A percentile compares a stretch with the other conserved stretches of the same genome.
These are phyloP conservation scores for Penicillium crystallinum DNA, from an alignment of 495 filamentous ascomycete species.

Conservation along the genomic window DNA sequence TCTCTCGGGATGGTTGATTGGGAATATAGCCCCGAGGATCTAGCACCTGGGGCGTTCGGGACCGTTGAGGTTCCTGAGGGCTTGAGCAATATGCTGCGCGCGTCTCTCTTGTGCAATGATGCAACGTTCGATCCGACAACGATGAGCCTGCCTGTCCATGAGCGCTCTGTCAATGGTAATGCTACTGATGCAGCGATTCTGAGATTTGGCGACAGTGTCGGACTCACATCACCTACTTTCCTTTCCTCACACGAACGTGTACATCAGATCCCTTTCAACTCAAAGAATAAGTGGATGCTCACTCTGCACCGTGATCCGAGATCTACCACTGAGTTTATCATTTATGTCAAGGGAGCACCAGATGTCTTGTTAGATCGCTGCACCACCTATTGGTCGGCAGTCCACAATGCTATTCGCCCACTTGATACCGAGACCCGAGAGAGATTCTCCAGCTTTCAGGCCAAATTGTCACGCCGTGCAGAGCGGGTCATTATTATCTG, in stretches of 20 bases:
- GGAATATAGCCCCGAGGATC: slow-evolving; percentile 22
- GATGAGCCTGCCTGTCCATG: slow-evolving; percentile 42
- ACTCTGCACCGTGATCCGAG: slow-evolving; percentile 24
- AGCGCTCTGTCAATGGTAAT: slow-evolving; percentile 62
- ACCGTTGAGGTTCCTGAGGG: slow-evolving; percentile 10
- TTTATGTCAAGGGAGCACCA: slow-evolving; percentile 48
- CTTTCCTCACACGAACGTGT: slow-evolving; percentile 47
- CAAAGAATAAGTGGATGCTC: slow-evolving; percentile 65
- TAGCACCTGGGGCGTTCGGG: slow-evolving; percentile 6
- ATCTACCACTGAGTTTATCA: slow-evolving; percentile 14
- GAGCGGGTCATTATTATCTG: slow-evolving; percentile 50
- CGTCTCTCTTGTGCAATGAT: slow-evolving; percentile 57
- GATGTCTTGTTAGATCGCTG: slow-evolving; percentile 46
- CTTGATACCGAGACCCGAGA: slow-evolving; percentile 31
- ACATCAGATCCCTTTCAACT: slow-evolving; percentile 69
- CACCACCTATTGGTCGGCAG: slow-evolving; percentile 37
- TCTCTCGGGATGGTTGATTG: slow-evolving; percentile 35
- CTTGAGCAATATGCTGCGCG: slow-evolving; percentile 19
- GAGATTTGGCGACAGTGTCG: slow-evolving; percentile 58
- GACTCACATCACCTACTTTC: slow-evolving; percentile 41
- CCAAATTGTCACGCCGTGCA: slow-evolving; percentile 39
- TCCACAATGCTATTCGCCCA: slow-evolving; percentile 26
- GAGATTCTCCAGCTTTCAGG: slow-evolving; percentile 35
- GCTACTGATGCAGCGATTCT: slow-evolving; percentile 69
- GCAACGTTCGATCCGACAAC: slow-evolving; percentile 62